Percentiles rank a stretch among this genome's conserved stretches.
Evolutionary conservation across 1,284 basidiomycete species (phyloP).

Genomic region (Moesziomyces sp.): DNA sequence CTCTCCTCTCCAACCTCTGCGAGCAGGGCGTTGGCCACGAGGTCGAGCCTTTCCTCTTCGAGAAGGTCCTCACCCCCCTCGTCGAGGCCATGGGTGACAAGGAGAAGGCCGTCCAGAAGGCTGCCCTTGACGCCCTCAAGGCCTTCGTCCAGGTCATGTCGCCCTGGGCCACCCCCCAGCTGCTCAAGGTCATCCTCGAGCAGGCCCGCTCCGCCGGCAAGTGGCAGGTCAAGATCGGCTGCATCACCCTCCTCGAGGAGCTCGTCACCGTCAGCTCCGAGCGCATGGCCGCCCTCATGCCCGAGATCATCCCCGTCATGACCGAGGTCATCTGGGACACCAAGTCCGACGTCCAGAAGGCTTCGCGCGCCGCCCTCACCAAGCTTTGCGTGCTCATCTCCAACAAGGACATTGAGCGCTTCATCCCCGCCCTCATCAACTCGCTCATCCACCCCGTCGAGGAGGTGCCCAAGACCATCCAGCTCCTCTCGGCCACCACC

Average conservation of each 20-base stretch:
- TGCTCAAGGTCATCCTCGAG: constrained; percentile 90
- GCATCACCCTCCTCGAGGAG: constrained; percentile 86
- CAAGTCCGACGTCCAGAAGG: constrained; percentile 99
- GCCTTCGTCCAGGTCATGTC: constrained; percentile 84
- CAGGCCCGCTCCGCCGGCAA: constrained; percentile 97
- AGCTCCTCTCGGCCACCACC: constrained; percentile 96
- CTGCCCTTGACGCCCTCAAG: constrained; percentile 85
- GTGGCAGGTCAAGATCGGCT: constrained; percentile 98
- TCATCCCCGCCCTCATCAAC: constrained; percentile 88
- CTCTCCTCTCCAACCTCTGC: constrained; percentile 76
- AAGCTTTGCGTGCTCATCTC: constrained; percentile 78
- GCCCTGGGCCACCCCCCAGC: constrained; percentile 85
- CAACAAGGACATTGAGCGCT: constrained; percentile 96
- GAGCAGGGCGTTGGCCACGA: constrained; percentile 82
- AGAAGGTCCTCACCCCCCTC: constrained; percentile 83
- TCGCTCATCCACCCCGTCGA: constrained; percentile 98
- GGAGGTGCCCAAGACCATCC: constrained; percentile 96
- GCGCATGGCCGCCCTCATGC: constrained; percentile 90
- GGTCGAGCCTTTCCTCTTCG: constrained; percentile 92
- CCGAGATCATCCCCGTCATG: constrained; percentile 94
- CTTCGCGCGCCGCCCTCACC: constrained; percentile 91
- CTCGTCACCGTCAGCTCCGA: constrained; percentile 84
- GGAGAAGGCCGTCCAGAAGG: constrained; percentile 83
- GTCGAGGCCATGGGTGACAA: constrained; percentile 94
- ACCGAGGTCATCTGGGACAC: constrained; percentile 99